Evolutionary conservation across 805 yeast genomes (phyloP).

Genomic region (Pichia exigua): DNA sequence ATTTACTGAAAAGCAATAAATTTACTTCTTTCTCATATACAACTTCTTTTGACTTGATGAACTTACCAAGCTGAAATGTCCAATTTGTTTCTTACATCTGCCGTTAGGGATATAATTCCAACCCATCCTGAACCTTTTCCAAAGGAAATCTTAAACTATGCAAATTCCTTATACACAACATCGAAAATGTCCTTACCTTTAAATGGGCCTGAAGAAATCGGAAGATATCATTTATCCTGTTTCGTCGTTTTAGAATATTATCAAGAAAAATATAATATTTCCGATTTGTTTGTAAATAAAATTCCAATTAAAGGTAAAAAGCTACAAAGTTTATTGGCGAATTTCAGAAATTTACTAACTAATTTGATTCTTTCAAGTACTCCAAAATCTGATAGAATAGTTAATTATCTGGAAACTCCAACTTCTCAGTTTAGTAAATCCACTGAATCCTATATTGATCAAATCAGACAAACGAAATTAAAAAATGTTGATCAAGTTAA

Average conservation of each 20-base stretch:
- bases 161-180: slow-evolving; percentile 43
- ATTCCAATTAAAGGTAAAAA: slow-evolving; percentile 50
- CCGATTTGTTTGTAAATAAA: slow-evolving; percentile 40
- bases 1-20: not conserved
- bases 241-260: slow-evolving; percentile 49
- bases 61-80: slow-evolving; percentile 20
- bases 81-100: slow-evolving; percentile 25
- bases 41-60: not conserved
- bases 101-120: slow-evolving; percentile 45
- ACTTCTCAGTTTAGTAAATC: not conserved
- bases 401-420: slow-evolving; percentile 2
- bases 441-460: not conserved
- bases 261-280: slow-evolving; percentile 34
- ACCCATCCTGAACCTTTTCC: slow-evolving; percentile 39
- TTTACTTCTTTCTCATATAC: not conserved
- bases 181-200: slow-evolving; percentile 41
- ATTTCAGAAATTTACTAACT: slow-evolving; percentile 29
- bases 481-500: not conserved
- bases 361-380: slow-evolving; percentile 8
- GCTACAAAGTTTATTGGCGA: slow-evolving; percentile 34
- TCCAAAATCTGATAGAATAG: slow-evolving; percentile 11
- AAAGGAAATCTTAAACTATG: slow-evolving; percentile 30
- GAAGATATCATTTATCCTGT: slow-evolving; percentile 63
- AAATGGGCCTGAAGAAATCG: slow-evolving; percentile 49
- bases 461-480: not conserved